Base-by-base conservation (phyloP, 2,329 filamentous ascomycete species). In the Trichophyton verrucosum region DNA sequence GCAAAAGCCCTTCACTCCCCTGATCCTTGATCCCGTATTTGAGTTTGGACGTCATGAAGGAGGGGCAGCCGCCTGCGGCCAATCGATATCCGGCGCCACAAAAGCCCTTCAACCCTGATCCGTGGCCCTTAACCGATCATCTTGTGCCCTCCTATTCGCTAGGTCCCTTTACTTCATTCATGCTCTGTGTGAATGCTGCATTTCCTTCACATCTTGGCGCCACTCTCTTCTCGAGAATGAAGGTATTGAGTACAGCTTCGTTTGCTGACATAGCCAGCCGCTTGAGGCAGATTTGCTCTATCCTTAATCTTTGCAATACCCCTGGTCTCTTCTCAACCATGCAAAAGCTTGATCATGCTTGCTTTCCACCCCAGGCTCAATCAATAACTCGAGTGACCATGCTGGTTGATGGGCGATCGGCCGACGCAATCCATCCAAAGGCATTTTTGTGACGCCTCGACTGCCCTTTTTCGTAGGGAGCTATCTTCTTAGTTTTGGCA, bases 271-370 rank as follows among this genome's bases (percentile, higher is more conserved):
- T 7, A 17, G 40, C 40, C 5, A 36, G 15, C 51, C 27, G 9
- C 30, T n/a, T 3, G 47, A 53, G 36, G 51, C 51, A 55, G 51
- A 24, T 55, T 20, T 55, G 30, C 33, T 27, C 9, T 33, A 55
- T 38, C 27, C 15, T n/a, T 55, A 20, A 24, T 27, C 22, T 30
- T 5, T 33, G 9, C 8, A 53, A 11, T 36, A 22, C 51, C 51
- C 51, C 51, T 55, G 51, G 51, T 15, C 33, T 55, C 27, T 15
- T 9, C 24, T 17, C 27, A 53, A 20, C 51, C 51, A 55, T 55
- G 51, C 51, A 55, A 55, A 55, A 55, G 51, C 51, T 55, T 55
- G 51, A 55, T 55, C 24, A 55, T 55, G 51, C 24, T 55, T 36
- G 51, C 51, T 55, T 36, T 38, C 24, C n/a, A 36, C 3, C 13